Evolutionary conservation across 768 basidiomycete species (phyloP), one percentile per base, ranked within the genome.

Genomic region (Hypsizygus marmoreus): DNA sequence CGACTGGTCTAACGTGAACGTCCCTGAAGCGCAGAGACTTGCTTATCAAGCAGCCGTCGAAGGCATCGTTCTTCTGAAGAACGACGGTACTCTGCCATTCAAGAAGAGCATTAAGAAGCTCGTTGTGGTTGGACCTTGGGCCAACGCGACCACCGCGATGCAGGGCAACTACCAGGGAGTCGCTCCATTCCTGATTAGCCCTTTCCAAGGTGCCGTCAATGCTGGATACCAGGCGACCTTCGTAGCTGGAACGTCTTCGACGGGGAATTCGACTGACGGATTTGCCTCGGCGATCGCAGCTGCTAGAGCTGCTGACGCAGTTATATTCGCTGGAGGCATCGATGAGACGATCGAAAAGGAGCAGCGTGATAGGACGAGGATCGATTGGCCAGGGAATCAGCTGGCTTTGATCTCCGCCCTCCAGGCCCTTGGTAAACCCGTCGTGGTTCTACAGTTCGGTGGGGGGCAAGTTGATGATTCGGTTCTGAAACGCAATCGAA

Each of bases 61-160:
- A 56, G 77, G 80, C 16, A 71, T 81, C 3, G 79, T 80, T 13
- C 67, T 86, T 5, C 66, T 86, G 12, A 85, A 86, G 68, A 87
- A 85, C 54, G 79, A 82, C 45, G 76, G 75, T 11, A 73, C 71
- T 5, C 66, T 87, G 2, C 84, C 84, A 2, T 65, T 86, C 32
- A 65, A 69, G 16, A 55, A 57, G 0, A 66, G 63, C 1, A 61
- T 74, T 45, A 77, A 73, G 44, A 76, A 68, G 6, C 58, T 87
- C 13, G 82, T 80, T 6, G 56, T 86, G 31, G 70, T 85, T 40
- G 84, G 85, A 0, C 81, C 80, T 3, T 80, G 72, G 71, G 76
- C 73, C 4, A 77, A 78, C 53, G 79, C 79, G 4, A 82, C 80
- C 0, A 70, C 57, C 5, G 68, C 74, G 47, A 72, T 82, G 75